Percentiles rank a stretch among this genome's conserved stretches.
These are phyloP conservation scores for Sugiyamaella boreocaroliniensis DNA, from an alignment of 805 yeast species.

Conservation along the genomic window DNA sequence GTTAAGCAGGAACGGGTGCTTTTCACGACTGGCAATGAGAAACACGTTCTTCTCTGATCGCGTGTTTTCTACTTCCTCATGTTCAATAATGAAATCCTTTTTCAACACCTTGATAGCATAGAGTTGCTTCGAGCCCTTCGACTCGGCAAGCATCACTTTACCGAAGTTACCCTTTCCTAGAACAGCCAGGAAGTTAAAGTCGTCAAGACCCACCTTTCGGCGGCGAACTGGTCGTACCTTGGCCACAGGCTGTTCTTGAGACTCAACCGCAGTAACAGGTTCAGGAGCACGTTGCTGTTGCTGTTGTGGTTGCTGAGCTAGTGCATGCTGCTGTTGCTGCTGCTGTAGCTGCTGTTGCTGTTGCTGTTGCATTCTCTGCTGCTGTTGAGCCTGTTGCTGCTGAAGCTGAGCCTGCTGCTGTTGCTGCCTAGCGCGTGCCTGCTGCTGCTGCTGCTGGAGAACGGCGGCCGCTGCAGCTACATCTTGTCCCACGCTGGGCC, in stretches of 20 bases:
- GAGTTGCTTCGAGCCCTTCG: constrained; percentile 67
- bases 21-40: constrained; percentile 69
- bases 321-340: constrained; percentile 14
- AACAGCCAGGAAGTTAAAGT: constrained; percentile 88
- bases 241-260: neutral
- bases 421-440: constrained; percentile 21
- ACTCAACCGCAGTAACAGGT: neutral
- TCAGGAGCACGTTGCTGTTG: constrained; percentile 12
- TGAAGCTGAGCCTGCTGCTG: constrained; percentile 12
- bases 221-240: constrained; percentile 1
- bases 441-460: constrained; percentile 25
- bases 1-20: constrained; percentile 88
- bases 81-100: constrained; percentile 90
- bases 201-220: constrained; percentile 71
- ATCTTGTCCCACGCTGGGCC: neutral
- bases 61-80: constrained; percentile 93
- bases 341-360: constrained; percentile 19
- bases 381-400: constrained; percentile 9
- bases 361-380: constrained; percentile 12
- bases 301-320: constrained; percentile 10
- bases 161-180: constrained; percentile 98
- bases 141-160: constrained; percentile 94
- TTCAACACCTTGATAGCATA: constrained; percentile 96
- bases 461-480: neutral
- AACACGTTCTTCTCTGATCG: constrained; percentile 92